Conservation (phyloP, 208 protist genomes). For the Trypanosomatidae sp. region DNA sequence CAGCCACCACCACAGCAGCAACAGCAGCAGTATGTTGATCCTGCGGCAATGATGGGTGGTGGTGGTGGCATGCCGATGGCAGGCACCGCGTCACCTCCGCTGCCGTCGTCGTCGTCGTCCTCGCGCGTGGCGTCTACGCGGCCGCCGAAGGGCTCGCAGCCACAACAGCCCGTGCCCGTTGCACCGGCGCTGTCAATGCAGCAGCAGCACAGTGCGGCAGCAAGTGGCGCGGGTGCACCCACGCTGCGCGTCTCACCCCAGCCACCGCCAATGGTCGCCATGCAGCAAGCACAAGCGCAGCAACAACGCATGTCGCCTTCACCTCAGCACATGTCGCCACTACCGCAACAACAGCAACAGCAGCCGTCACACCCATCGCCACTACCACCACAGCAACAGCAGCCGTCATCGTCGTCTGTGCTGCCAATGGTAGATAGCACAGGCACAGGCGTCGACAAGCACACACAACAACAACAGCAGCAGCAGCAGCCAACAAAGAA, state of each 20-base stretch:
- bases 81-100: too few relatives aligned
- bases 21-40: slow-evolving; percentile 23
- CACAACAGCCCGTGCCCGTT: slow-evolving; percentile 20
- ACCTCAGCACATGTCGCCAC: slow-evolving; percentile 2
- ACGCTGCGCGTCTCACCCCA: not conserved
- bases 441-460: too few relatives aligned
- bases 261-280: not conserved
- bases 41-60: slow-evolving; percentile 5
- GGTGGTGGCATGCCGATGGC: too few relatives aligned
- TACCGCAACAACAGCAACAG: slow-evolving; percentile 11
- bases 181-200: slow-evolving; percentile 8
- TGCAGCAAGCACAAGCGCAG: not conserved
- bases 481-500: slow-evolving; percentile 11
- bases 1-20: slow-evolving; percentile 19
- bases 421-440: slow-evolving; percentile 7
- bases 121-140: slow-evolving; percentile 3
- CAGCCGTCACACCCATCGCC: not conserved
- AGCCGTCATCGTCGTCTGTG: too few relatives aligned
- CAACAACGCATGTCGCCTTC: too few relatives aligned
- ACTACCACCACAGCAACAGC: slow-evolving; percentile 6
- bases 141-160: slow-evolving; percentile 15
- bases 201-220: slow-evolving; percentile 1
- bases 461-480: slow-evolving; percentile 14
- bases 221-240: too few relatives aligned
- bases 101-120: too few relatives aligned